Conservation (phyloP, 2,329 filamentous ascomycete genomes). For the Hypoxylon sp. region DNA sequence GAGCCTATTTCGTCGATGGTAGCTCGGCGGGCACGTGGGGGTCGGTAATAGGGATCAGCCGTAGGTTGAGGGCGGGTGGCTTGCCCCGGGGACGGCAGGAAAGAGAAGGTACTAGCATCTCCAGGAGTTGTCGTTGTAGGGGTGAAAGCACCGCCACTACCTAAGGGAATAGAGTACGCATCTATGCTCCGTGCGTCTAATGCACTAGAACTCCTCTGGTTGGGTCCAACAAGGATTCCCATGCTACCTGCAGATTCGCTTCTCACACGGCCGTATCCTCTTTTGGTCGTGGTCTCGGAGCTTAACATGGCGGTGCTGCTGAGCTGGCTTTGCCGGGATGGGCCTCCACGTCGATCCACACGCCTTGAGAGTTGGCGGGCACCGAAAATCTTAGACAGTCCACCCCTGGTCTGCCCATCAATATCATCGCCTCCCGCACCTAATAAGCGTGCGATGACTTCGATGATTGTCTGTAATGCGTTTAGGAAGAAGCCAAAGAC, state of each 20-base stretch:
- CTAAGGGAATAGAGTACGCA: slow-evolving; percentile 63
- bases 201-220: slow-evolving; percentile 69
- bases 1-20: slow-evolving; percentile 66
- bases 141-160: slow-evolving; percentile 75
- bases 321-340: slow-evolving; percentile 83
- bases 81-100: slow-evolving; percentile 71
- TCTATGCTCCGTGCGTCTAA: slow-evolving; percentile 67
- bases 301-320: slow-evolving; percentile 87
- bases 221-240: slow-evolving; percentile 62
- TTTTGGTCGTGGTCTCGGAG: slow-evolving; percentile 75
- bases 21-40: slow-evolving; percentile 79
- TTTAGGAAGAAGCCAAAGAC: slow-evolving; percentile 95
- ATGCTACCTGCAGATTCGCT: slow-evolving; percentile 75
- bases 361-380: slow-evolving; percentile 89
- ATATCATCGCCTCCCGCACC: slow-evolving; percentile 85
- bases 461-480: slow-evolving; percentile 88
- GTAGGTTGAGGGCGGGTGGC: slow-evolving; percentile 61
- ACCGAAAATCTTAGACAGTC: slow-evolving; percentile 90
- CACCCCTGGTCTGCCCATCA: slow-evolving; percentile 80
- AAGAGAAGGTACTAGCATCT: slow-evolving; percentile 80
- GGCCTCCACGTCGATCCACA: slow-evolving; percentile 72
- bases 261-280: slow-evolving; percentile 71
- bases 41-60: slow-evolving; percentile 89
- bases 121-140: slow-evolving; percentile 84
- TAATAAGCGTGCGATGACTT: slow-evolving; percentile 85